Percentiles rank a stretch among this genome's conserved stretches.
Conservation (phyloP, 169 alveolate genomes). For the Plasmodium ovale region DNA sequence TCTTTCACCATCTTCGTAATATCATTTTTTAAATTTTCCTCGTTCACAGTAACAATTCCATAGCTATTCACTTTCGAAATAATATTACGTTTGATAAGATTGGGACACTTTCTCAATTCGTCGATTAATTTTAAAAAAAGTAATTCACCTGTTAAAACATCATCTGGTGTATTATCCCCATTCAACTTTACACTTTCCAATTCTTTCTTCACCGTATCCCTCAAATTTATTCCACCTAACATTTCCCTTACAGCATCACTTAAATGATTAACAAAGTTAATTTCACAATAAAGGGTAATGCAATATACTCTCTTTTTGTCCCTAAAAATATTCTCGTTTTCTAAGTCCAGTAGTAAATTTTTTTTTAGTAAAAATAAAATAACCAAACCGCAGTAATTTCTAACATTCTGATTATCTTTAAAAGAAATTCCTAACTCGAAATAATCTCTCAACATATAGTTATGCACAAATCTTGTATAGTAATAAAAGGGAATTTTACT, state of each 20-base stretch:
- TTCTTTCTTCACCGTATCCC: constrained; percentile 4
- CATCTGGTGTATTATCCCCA: background rate
- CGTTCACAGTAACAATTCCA: background rate
- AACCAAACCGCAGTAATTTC: constrained; percentile 41
- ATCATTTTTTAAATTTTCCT: constrained; percentile 7
- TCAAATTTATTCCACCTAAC: background rate
- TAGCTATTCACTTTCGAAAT: background rate
- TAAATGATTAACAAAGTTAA: constrained; percentile 10
- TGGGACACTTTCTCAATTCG: background rate
- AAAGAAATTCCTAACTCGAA: background rate
- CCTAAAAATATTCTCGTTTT: constrained; percentile 40
- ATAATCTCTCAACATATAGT: constrained; percentile 17
- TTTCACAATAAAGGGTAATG: constrained; percentile 2
- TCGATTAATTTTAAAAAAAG: constrained; percentile 11
- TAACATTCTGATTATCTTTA: constrained; percentile 20
- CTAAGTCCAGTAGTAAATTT: constrained; percentile 41
- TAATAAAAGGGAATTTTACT: constrained; percentile 33
- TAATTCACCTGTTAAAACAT: background rate
- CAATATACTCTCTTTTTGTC: constrained; percentile 40
- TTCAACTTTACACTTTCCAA: background rate
- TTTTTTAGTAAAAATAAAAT: constrained; percentile 65
- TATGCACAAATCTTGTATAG: constrained; percentile 27
- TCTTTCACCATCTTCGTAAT: background rate
- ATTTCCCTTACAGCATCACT: constrained; percentile 7
- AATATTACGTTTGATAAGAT: background rate